Evolutionary conservation across 495 filamentous ascomycete species (phyloP).

Genomic region (Trichoderma orchidacearum): DNA sequence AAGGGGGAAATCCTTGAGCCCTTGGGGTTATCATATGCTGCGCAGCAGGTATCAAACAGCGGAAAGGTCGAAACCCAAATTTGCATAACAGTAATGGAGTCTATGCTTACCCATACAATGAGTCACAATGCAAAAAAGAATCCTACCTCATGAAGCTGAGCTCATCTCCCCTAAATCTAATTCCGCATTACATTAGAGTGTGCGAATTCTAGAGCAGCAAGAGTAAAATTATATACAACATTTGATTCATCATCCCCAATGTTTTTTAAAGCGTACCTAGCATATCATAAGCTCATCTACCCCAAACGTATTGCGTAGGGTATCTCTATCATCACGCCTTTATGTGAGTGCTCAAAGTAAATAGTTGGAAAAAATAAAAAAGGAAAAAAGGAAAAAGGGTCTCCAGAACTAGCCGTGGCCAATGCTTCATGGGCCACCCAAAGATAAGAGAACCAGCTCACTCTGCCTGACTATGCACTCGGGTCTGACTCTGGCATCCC

Average conservation of each 20-base stretch:
- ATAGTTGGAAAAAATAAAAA: not conserved
- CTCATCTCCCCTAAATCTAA: not conserved
- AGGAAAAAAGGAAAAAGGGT: not conserved
- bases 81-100: not conserved
- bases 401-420: not conserved
- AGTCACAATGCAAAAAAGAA: not conserved
- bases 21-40: not conserved
- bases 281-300: not conserved
- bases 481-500: constrained; percentile 24
- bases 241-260: not conserved
- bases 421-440: not conserved
- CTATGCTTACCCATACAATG: not conserved
- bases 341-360: not conserved
- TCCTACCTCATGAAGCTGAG: not conserved
- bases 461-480: constrained; percentile 5
- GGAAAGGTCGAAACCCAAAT: not conserved
- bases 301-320: not conserved
- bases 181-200: not conserved
- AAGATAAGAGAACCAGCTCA: not conserved
- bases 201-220: not conserved
- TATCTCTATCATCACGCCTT: not conserved
- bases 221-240: not conserved
- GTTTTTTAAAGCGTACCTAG: not conserved
- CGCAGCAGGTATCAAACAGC: not conserved
- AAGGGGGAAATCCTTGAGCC: not conserved